Evolutionary conservation across 495 filamentous ascomycete species (phyloP).

Genomic region (Lepraria neglecta): DNA sequence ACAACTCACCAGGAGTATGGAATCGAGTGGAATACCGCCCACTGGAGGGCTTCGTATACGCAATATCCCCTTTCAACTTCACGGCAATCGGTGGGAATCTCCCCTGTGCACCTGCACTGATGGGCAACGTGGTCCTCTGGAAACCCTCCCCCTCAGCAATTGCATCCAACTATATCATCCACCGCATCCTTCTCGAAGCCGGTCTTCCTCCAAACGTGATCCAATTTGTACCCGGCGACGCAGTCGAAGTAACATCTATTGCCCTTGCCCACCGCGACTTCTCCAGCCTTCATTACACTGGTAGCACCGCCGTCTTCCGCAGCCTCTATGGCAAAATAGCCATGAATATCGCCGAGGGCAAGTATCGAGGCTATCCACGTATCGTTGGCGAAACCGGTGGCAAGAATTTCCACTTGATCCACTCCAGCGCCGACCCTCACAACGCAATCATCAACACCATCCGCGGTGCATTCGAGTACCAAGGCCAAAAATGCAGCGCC

Average conservation of each 20-base stretch:
- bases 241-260: conserved; percentile 62
- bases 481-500: conserved; percentile 85
- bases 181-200: conserved; percentile 82
- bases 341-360: conserved; percentile 57
- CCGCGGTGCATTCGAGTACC: conserved; percentile 82
- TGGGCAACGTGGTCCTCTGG: conserved; percentile 87
- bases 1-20: conserved; percentile 72
- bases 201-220: conserved; percentile 74
- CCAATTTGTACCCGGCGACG: conserved; percentile 76
- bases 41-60: conserved; percentile 82
- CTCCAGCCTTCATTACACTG: conserved; percentile 73
- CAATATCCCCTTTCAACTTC: conserved; percentile 84
- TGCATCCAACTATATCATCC: conserved; percentile 65
- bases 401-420: conserved; percentile 88
- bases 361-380: conserved; percentile 69
- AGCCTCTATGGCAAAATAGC: conserved; percentile 66
- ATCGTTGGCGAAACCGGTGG: conserved; percentile 83
- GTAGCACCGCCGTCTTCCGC: conserved; percentile 75
- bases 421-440: conserved; percentile 62
- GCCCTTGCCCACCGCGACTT: conserved; percentile 65
- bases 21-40: conserved; percentile 77
- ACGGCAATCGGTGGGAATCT: conserved; percentile 80
- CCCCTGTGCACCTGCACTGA: conserved; percentile 62
- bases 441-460: conserved; percentile 78
- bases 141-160: conserved; percentile 78